These are phyloP conservation scores for Leccinellum albellum DNA, from an alignment of 768 basidiomycete genomes.

Conservation along the genomic window DNA sequence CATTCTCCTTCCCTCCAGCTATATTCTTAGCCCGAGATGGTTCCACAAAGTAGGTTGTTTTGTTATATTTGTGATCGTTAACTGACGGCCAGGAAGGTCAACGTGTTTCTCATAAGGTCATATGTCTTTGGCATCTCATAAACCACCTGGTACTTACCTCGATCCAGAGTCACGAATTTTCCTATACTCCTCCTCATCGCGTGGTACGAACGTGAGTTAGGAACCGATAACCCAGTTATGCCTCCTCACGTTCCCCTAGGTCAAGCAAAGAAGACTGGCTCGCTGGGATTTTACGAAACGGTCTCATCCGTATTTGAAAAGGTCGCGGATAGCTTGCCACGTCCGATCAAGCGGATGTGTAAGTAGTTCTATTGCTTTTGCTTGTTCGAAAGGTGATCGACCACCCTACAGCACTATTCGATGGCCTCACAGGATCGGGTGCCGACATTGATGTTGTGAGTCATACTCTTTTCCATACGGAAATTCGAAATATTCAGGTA, in stretches of 20 bases:
- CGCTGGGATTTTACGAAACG: slow-evolving; percentile 70
- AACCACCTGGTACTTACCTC: background rate
- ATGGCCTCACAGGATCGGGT: slow-evolving; percentile 69
- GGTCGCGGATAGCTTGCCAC: slow-evolving; percentile 70
- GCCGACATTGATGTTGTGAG: slow-evolving; percentile 73
- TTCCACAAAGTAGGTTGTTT: slow-evolving; percentile 81
- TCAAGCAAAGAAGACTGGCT: slow-evolving; percentile 66
- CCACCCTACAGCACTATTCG: slow-evolving; percentile 61
- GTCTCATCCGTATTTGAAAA: slow-evolving; percentile 63
- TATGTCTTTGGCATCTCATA: background rate
- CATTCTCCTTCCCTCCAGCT: slow-evolving; percentile 83
- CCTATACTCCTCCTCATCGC: slow-evolving; percentile 80
- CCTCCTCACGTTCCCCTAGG: slow-evolving; percentile 16
- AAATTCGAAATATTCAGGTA: background rate
- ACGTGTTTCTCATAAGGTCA: slow-evolving; percentile 84
- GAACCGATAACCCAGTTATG: background rate
- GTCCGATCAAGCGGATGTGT: slow-evolving; percentile 73
- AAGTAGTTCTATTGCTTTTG: slow-evolving; percentile 26
- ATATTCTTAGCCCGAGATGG: slow-evolving; percentile 88
- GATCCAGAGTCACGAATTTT: slow-evolving; percentile 68
- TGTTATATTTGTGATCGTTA: slow-evolving; percentile 4
- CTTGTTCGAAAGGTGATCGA: background rate
- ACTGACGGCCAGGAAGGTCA: slow-evolving; percentile 49
- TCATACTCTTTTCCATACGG: background rate
- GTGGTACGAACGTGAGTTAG: slow-evolving; percentile 65